phyloP scores from a whole-genome alignment of 257 asterid species.

The Rubia yunnanensis region DNA sequence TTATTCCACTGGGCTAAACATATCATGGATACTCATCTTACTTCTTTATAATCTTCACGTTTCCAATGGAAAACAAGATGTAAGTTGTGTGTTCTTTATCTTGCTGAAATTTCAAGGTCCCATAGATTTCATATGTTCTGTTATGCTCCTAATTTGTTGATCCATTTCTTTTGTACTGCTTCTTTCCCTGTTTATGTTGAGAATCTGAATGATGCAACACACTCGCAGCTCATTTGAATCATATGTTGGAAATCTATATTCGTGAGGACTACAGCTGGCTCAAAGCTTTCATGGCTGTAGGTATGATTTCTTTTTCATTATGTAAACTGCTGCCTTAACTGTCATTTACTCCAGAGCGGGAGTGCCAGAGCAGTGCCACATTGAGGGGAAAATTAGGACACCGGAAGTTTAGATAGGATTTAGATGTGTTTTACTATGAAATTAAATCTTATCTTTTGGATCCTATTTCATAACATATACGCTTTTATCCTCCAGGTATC shows the following conservation, averaged over 20 bases:
- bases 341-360: not conserved
- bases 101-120: not conserved
- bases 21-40: not conserved
- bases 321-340: not conserved
- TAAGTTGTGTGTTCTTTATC: too few species aligned
- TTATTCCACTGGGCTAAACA: not conserved
- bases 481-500: slow-evolving; percentile 45
- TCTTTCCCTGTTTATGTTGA: not conserved
- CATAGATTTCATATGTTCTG: not conserved
- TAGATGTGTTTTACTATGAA: not conserved
- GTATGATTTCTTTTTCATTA: slow-evolving; percentile 28
- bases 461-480: not conserved
- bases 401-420: not conserved
- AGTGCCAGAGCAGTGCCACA: not conserved
- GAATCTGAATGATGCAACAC: not conserved
- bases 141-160: not conserved
- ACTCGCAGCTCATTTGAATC: slow-evolving; percentile 93
- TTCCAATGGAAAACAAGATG: not conserved
- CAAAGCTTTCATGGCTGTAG: slow-evolving; percentile 64
- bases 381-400: not conserved
- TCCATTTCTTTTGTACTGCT: not conserved
- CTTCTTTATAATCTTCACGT: not conserved
- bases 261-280: slow-evolving; percentile 48
- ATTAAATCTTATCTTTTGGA: not conserved
- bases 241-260: slow-evolving; percentile 56